These are phyloP conservation scores for Talaromyces sp. DNA, from an alignment of 2,329 filamentous ascomycete genomes.

Conservation along the genomic window DNA sequence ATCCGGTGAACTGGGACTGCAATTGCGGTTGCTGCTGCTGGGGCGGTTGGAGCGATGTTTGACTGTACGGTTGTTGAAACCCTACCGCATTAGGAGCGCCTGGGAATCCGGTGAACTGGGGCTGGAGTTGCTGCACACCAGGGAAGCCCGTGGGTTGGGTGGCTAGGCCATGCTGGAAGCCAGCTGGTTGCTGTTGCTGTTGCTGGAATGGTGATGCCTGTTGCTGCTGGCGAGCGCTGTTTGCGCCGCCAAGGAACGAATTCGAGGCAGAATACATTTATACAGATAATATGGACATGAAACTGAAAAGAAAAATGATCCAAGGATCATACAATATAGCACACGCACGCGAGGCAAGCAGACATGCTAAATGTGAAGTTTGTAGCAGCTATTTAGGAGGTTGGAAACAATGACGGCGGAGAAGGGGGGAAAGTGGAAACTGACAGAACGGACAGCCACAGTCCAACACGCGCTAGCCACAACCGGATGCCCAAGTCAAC, in stretches of 20 bases:
- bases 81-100: constrained; percentile 41
- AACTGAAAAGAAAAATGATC: neutral
- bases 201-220: constrained; percentile 47
- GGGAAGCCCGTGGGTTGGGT: constrained; percentile 56
- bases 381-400: neutral
- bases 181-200: constrained; percentile 40
- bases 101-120: constrained; percentile 67
- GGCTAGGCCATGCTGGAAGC: constrained; percentile 49
- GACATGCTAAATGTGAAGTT: constrained; percentile 8
- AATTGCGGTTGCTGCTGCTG: constrained; percentile 39
- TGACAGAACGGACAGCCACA: neutral
- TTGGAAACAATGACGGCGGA: constrained; percentile 8
- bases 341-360: neutral
- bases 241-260: constrained; percentile 76
- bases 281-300: constrained; percentile 22
- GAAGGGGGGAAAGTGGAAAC: neutral
- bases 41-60: constrained; percentile 38
- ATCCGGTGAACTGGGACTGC: constrained; percentile 61
- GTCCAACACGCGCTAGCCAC: constrained; percentile 9
- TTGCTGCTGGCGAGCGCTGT: constrained; percentile 64
- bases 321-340: neutral
- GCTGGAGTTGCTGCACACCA: constrained; percentile 52
- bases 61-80: constrained; percentile 34
- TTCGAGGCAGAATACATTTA: constrained; percentile 88
- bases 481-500: constrained; percentile 9